Evolutionary conservation across 306 rosid genomes (phyloP), one percentile per base, ranked within the genome.

Genomic region (Nissolia schottii): DNA sequence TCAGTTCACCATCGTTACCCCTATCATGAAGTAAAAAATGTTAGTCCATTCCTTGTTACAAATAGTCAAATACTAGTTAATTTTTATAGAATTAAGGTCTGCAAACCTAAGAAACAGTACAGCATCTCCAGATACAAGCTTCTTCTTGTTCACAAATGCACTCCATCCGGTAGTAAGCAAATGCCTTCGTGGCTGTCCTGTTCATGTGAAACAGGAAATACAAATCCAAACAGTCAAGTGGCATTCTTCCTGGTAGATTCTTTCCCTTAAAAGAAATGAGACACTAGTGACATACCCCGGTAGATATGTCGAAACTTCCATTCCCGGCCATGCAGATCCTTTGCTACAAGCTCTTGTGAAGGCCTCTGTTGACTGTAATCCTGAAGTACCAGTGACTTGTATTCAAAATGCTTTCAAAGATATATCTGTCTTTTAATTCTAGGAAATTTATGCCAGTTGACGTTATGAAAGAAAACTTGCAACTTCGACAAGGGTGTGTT

Each of bases 111-210:
- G 97, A 74, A 93, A 93, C 38, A 93, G 88, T 27, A 93, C 98
- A 22, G 97, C 98, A 74, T 93, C 98, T 22, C 98, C 97, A 10
- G 98, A 93, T 24, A 85, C 89, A 8, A 93, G 97, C 82, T 87
- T 87, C 89, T 90, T 93, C 89, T 90, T 90, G 92, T 90, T 93
- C 34, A 93, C 98, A 71, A 90, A 90, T 1, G 90, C 96, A 86
- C 97, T 93, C 98, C 98, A 93, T 41, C 98, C 98, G 1, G 98
- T 90, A 9, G 98, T 93, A 25, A 93, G 93, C 87, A 93, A 88
- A 85, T 94, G 97, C 64, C 97, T 85, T 10, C 96, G 89, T 8
- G 97, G 96, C 71, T 94, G 96, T 77, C 97, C 97, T 93, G 82
- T 69, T 74, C 76, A 55, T 74, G 51, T 61, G 57, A 75, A 60